Percentiles rank a stretch among this genome's conserved stretches.
Evolutionary conservation across 2,329 filamentous ascomycete genomes (phyloP).

Genomic region (Pestalotiopsis sp.): DNA sequence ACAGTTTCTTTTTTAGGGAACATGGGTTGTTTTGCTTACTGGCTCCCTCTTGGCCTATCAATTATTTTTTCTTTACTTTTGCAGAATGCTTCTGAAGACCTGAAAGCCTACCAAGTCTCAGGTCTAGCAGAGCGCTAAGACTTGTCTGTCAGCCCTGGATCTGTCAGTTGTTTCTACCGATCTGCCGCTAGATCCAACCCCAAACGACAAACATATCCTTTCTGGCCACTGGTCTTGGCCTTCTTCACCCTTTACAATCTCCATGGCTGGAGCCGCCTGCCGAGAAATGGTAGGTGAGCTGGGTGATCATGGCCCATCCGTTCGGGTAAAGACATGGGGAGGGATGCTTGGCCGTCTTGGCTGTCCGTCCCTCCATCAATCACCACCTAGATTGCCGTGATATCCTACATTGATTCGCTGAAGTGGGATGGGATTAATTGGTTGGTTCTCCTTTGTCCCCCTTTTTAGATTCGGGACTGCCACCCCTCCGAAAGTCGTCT

Average conservation of each 20-base stretch:
- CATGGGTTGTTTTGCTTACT: neutral
- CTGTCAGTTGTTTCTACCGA: neutral
- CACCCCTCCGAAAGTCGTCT: neutral
- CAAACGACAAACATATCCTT: neutral
- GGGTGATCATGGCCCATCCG: neutral
- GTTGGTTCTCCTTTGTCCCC: constrained; percentile 1
- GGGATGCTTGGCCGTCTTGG: constrained; percentile 23
- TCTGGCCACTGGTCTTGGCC: neutral
- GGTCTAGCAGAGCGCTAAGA: neutral
- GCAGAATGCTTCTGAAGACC: neutral
- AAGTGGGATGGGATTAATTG: constrained; percentile 7
- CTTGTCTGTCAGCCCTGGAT: neutral
- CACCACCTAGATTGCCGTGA: constrained; percentile 17
- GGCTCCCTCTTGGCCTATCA: neutral
- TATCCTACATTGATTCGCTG: constrained; percentile 19
- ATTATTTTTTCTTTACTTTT: neutral
- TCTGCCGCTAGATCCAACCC: neutral
- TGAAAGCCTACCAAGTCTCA: neutral
- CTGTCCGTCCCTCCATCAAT: constrained; percentile 10
- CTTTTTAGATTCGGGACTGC: neutral
- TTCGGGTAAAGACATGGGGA: constrained; percentile 18
- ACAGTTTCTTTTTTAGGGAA: neutral
- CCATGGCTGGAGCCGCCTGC: neutral
- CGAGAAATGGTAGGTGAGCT: neutral
- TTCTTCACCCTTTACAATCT: neutral